Percentiles rank a stretch among this genome's conserved stretches.
Evolutionary conservation across 2,329 filamentous ascomycete genomes (phyloP).

Genomic region (Neoarthrinium moseri): DNA sequence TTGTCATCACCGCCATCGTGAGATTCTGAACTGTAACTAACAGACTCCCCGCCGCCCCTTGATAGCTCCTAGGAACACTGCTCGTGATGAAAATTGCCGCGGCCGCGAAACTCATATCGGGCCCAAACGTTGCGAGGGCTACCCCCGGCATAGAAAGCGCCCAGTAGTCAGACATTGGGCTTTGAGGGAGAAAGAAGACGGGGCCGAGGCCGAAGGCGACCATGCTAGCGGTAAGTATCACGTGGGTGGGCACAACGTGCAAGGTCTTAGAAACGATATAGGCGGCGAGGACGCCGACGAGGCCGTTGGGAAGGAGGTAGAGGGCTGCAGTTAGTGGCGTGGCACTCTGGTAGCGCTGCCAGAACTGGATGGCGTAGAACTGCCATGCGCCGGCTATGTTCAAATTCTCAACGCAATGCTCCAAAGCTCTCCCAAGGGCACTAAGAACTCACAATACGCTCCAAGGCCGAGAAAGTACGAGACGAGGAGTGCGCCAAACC

Average conservation of each 20-base stretch:
- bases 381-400: slow-evolving; percentile 25
- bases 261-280: slow-evolving; percentile 42
- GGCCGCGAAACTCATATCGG: slow-evolving; percentile 44
- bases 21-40: slow-evolving; percentile 46
- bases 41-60: slow-evolving; percentile 43
- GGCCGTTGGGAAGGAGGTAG: slow-evolving; percentile 42
- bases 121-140: slow-evolving; percentile 42
- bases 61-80: slow-evolving; percentile 42
- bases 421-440: background rate
- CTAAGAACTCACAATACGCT: slow-evolving; percentile 16
- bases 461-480: slow-evolving; percentile 41
- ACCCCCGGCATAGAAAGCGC: slow-evolving; percentile 42
- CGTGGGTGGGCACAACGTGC: slow-evolving; percentile 43
- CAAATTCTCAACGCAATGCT: background rate
- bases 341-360: no score
- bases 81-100: slow-evolving; percentile 46
- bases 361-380: slow-evolving; percentile 38
- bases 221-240: slow-evolving; percentile 43
- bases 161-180: slow-evolving; percentile 39
- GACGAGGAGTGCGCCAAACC: slow-evolving; percentile 39
- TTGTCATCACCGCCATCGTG: slow-evolving; percentile 41
- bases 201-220: slow-evolving; percentile 21
- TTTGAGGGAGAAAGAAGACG: slow-evolving; percentile 30
- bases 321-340: slow-evolving; percentile 38
- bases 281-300: slow-evolving; percentile 41